Percentiles rank a stretch among this genome's conserved stretches.
These are phyloP conservation scores for Davidsoniella neocaledoniae DNA, from an alignment of 2,329 filamentous ascomycete species.

Conservation along the genomic window DNA sequence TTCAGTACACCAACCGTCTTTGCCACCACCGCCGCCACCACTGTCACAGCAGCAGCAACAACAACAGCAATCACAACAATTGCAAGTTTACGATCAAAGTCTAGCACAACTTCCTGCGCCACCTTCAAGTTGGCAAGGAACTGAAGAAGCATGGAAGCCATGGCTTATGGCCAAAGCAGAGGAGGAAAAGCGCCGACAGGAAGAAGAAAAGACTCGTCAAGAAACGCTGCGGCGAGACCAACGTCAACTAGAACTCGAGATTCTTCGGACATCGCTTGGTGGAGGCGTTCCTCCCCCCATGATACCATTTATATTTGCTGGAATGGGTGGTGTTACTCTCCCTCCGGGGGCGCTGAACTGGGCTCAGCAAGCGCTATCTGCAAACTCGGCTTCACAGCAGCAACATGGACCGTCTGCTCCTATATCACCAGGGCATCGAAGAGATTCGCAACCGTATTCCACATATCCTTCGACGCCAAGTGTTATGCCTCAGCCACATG, in stretches of 20 bases:
- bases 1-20: background rate
- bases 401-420: constrained; percentile 18
- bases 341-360: constrained; percentile 47
- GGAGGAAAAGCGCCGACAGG: constrained; percentile 56
- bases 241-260: constrained; percentile 54
- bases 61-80: background rate
- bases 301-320: constrained; percentile 59
- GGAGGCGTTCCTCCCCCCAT: constrained; percentile 58
- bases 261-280: constrained; percentile 50
- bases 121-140: constrained; percentile 47
- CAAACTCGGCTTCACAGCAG: constrained; percentile 24
- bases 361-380: constrained; percentile 47
- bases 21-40: background rate
- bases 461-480: constrained; percentile 23
- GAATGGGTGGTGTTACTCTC: constrained; percentile 47
- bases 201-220: constrained; percentile 52
- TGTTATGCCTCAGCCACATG: constrained; percentile 1
- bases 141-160: constrained; percentile 53
- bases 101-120: constrained; percentile 43
- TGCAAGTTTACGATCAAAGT: constrained; percentile 14
- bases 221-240: constrained; percentile 55
- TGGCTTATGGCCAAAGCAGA: constrained; percentile 58
- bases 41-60: constrained; percentile 13
- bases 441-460: constrained; percentile 22
- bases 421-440: constrained; percentile 6